A percentile compares a stretch with the other conserved stretches of the same genome.
These are phyloP conservation scores for Wickerhamiella sergipiensis DNA, from an alignment of 805 yeast species.

Conservation along the genomic window DNA sequence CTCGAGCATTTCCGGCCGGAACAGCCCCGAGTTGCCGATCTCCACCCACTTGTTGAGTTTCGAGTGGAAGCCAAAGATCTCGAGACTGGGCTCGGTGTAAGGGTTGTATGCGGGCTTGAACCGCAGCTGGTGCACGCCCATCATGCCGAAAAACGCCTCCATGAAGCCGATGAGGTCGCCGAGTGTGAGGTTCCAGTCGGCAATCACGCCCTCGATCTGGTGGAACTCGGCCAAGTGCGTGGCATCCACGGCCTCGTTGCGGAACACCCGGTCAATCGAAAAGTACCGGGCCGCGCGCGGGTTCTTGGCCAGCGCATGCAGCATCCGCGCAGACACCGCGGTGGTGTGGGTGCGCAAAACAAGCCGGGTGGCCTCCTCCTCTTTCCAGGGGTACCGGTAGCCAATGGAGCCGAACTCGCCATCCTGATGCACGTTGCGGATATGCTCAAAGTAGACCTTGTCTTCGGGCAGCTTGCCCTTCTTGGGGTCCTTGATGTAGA, in stretches of 20 bases:
- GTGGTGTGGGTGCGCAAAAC: conserved; percentile 97
- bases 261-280: conserved; percentile 95
- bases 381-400: conserved; percentile 96
- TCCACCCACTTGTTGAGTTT: conserved; percentile 97
- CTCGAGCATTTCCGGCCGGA: conserved; percentile 98
- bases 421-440: conserved; percentile 71
- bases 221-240: conserved; percentile 99
- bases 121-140: conserved; percentile 93
- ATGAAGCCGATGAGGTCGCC: conserved; percentile 97
- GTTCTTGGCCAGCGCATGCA: conserved; percentile 60
- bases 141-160: conserved; percentile 91
- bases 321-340: conserved; percentile 79
- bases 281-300: conserved; percentile 86
- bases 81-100: conserved; percentile 97
- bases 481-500: conserved; percentile 87
- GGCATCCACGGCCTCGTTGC: conserved; percentile 99
- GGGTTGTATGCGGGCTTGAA: conserved; percentile 99
- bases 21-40: conserved; percentile 98
- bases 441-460: conserved; percentile 58
- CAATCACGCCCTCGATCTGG: conserved; percentile 98
- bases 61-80: conserved; percentile 91
- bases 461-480: conserved; percentile 76
- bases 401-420: conserved; percentile 94
- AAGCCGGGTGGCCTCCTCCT: conserved; percentile 75
- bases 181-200: conserved; percentile 85